Percentiles rank a stretch among this genome's conserved stretches.
Conservation (phyloP, 1,284 basidiomycete species). For the Boletus austroedulis region DNA sequence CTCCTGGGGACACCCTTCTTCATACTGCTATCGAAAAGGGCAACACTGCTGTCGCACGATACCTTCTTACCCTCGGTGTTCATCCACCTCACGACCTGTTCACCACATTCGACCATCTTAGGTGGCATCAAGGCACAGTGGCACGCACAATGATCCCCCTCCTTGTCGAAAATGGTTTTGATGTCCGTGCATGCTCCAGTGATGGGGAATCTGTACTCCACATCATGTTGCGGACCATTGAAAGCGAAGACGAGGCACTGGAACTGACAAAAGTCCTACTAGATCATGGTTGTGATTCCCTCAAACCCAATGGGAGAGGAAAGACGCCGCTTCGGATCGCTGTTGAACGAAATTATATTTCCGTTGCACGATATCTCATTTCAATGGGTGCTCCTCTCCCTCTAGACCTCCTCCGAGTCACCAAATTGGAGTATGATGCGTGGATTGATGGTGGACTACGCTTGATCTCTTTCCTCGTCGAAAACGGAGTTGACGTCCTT, state of each 20-base stretch:
- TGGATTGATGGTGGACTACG: no score
- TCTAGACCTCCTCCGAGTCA: no score
- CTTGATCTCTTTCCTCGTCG: background rate
- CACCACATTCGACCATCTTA: no score
- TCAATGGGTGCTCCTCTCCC: no score
- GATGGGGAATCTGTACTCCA: background rate
- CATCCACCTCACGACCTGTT: background rate
- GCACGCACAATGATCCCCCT: background rate
- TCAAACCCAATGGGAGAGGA: background rate
- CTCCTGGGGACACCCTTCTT: background rate
- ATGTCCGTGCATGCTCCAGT: background rate
- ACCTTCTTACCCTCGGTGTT: background rate
- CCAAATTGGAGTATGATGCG: no score
- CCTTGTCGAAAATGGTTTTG: background rate
- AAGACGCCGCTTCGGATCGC: background rate
- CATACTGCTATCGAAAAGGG: background rate
- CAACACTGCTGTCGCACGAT: background rate
- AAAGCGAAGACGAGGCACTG: fast-evolving
- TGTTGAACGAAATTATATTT: fast-evolving
- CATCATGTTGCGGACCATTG: background rate
- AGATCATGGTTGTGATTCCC: background rate
- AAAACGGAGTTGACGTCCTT: no score
- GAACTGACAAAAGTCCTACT: background rate
- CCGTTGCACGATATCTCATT: background rate
- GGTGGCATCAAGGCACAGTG: background rate